These are phyloP conservation scores for Schizochytrium sp. DNA, from an alignment of 108 stramenopile species.

Conservation along the genomic window DNA sequence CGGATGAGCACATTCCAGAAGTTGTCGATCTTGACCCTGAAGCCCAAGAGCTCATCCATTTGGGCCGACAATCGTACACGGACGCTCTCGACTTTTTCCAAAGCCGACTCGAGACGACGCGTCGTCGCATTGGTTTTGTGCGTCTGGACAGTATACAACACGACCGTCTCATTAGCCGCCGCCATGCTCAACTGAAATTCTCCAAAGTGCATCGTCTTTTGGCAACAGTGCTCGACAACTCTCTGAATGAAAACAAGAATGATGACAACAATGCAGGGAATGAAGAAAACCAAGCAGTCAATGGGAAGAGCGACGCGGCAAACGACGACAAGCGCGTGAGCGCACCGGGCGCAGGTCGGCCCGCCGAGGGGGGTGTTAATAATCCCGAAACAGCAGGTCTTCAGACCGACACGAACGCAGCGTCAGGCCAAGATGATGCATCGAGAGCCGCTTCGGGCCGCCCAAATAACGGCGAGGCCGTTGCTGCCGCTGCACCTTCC, in stretches of 20 bases:
- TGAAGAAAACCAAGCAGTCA: not conserved
- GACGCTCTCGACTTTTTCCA: slow-evolving; percentile 8
- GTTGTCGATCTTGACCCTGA: not conserved
- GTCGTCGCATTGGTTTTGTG: not conserved
- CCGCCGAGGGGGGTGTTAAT: not conserved
- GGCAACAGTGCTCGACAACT: not conserved
- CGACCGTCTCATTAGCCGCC: not conserved
- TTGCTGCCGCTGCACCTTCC: too few species aligned
- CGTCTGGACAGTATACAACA: not conserved
- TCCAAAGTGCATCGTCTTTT: not conserved
- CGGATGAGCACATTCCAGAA: not conserved
- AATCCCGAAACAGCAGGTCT: too few species aligned
- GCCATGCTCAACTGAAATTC: not conserved
- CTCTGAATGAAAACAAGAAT: too few species aligned
- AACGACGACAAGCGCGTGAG: not conserved
- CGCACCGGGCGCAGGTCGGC: not conserved
- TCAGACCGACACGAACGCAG: too few species aligned
- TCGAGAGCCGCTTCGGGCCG: too few species aligned
- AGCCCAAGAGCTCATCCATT: not conserved
- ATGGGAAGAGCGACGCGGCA: not conserved
- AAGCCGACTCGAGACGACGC: not conserved
- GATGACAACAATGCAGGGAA: not conserved
- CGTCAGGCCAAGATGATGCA: too few species aligned
- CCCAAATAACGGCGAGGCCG: too few species aligned
- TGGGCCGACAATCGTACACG: not conserved